These are phyloP conservation scores for Cyclotella atomus DNA, from an alignment of 108 stramenopile species.

Conservation along the genomic window DNA sequence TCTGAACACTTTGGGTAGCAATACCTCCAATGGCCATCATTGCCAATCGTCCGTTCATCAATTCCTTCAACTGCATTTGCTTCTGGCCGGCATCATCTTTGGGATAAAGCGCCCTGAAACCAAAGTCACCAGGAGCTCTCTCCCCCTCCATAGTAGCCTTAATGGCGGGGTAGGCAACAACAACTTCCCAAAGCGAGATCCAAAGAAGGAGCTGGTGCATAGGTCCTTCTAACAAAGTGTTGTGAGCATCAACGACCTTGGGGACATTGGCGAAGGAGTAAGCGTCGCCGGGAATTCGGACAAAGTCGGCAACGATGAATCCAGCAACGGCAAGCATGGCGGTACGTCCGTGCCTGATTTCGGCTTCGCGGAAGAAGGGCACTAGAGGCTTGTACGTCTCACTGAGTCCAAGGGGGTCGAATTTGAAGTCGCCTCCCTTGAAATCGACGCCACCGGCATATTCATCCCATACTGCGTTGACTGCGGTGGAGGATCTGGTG, in stretches of 20 bases:
- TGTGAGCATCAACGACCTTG: constrained; percentile 79
- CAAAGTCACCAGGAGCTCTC: constrained; percentile 80
- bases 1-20: neutral
- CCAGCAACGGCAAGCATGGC: constrained; percentile 92
- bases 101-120: constrained; percentile 59
- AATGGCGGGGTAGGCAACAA: constrained; percentile 58
- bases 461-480: constrained; percentile 57
- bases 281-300: constrained; percentile 86
- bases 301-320: constrained; percentile 82
- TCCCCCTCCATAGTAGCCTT: constrained; percentile 77
- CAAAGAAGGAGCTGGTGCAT: constrained; percentile 81
- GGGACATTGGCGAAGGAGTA: constrained; percentile 85
- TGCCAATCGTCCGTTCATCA: constrained; percentile 40
- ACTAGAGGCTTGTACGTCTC: constrained; percentile 64
- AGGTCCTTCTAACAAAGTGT: constrained; percentile 66
- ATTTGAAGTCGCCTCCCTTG: constrained; percentile 61
- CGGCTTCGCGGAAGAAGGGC: constrained; percentile 89
- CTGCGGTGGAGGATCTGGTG: constrained; percentile 29
- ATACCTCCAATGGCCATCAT: constrained; percentile 24
- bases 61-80: constrained; percentile 55
- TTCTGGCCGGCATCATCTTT: constrained; percentile 49
- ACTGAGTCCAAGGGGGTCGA: constrained; percentile 70
- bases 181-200: constrained; percentile 72
- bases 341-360: constrained; percentile 85
- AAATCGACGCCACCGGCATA: constrained; percentile 29